phyloP scores from a whole-genome alignment of 1,284 basidiomycete species.

The Puccinia triticina region DNA sequence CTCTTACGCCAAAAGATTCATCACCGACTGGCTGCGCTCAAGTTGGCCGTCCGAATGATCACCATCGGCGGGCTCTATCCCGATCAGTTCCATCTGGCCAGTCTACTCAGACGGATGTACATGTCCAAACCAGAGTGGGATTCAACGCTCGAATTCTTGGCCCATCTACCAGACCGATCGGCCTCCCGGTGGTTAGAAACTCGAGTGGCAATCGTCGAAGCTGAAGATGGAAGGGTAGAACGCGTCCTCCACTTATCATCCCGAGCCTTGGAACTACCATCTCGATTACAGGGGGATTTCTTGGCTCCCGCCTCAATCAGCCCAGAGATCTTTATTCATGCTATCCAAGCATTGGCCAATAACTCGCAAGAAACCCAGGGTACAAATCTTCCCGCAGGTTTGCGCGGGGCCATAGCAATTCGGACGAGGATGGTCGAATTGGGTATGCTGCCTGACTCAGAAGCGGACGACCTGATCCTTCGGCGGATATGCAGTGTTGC shows the following conservation, averaged over 20 bases:
- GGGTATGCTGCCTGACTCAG: slow-evolving; percentile 26
- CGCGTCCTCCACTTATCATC: slow-evolving; percentile 24
- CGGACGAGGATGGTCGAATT: slow-evolving; percentile 30
- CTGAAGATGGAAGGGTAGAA: slow-evolving; percentile 43
- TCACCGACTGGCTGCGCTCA: slow-evolving; percentile 43
- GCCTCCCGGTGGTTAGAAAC: slow-evolving; percentile 26
- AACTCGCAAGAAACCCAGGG: not conserved
- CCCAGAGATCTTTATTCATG: slow-evolving; percentile 29
- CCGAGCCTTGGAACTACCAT: slow-evolving; percentile 5
- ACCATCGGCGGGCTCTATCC: slow-evolving; percentile 43
- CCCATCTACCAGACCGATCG: not conserved
- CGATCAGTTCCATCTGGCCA: slow-evolving; percentile 12
- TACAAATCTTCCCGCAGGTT: not conserved
- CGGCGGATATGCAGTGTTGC: slow-evolving; percentile 18
- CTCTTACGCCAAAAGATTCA: slow-evolving; percentile 41
- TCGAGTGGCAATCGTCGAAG: slow-evolving; percentile 40
- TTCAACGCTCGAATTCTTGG: slow-evolving; percentile 29
- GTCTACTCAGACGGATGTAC: slow-evolving; percentile 44
- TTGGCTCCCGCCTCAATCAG: slow-evolving; percentile 2
- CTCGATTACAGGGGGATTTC: not conserved
- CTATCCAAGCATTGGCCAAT: slow-evolving; percentile 33
- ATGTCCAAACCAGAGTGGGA: slow-evolving; percentile 49
- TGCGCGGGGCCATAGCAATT: slow-evolving; percentile 32
- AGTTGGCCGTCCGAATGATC: slow-evolving; percentile 48
- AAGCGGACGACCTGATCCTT: slow-evolving; percentile 44